These are phyloP conservation scores for Lithocarpus polystachyus DNA, from an alignment of 306 rosid species.

Conservation along the genomic window DNA sequence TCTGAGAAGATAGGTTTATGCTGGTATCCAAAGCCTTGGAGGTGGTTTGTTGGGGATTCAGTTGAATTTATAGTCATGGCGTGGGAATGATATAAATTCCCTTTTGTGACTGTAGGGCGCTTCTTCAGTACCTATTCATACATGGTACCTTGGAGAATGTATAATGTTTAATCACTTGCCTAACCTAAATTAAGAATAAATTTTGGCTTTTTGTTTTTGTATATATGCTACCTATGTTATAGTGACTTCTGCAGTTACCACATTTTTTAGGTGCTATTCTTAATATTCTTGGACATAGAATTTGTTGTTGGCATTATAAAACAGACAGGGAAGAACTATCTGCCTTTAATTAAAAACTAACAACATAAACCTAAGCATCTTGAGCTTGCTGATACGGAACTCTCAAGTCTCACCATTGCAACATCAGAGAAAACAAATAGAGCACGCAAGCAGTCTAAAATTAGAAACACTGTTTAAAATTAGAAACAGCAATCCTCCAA, in stretches of 20 bases:
- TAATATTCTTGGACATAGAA: neutral
- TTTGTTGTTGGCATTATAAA: no score
- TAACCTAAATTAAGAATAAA: neutral
- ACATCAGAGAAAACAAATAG: no score
- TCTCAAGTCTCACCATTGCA: no score
- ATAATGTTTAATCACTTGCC: neutral
- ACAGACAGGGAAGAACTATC: no score
- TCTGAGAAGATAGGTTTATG: neutral
- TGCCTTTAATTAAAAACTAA: no score
- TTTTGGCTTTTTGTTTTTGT: neutral
- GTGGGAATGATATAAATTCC: neutral
- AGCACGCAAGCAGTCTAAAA: no score
- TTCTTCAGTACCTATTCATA: neutral
- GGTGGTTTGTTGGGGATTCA: neutral
- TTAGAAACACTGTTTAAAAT: no score
- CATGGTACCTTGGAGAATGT: constrained; percentile 1
- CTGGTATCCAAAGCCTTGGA: constrained; percentile 21
- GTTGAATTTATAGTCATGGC: neutral
- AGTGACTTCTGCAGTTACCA: neutral
- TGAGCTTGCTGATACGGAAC: no score
- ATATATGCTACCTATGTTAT: neutral
- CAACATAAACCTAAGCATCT: no score
- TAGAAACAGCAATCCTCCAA: no score
- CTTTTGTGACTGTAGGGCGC: neutral
- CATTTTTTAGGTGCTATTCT: neutral